Evolutionary conservation across 192 early-diverging fungal genomes (phyloP).

Genomic region (Linderina pennispora): DNA sequence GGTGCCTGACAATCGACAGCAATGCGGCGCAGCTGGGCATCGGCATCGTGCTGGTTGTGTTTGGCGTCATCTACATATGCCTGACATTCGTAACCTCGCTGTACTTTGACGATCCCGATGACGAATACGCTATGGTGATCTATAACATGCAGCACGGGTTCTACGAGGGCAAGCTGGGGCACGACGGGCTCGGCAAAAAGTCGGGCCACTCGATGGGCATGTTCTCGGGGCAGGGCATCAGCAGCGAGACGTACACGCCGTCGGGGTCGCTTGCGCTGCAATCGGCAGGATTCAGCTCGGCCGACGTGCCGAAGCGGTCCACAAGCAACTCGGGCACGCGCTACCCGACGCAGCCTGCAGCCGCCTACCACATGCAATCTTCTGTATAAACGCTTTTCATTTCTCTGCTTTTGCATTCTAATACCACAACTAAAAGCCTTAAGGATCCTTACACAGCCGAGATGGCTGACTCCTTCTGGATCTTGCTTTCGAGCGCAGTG

Average conservation of each 20-base stretch:
- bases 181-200: neutral
- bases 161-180: constrained; percentile 7
- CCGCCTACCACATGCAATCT: neutral
- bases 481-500: constrained; percentile 51
- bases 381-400: neutral
- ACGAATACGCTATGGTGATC: constrained; percentile 22
- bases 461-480: constrained; percentile 23
- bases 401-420: neutral
- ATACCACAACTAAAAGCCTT: neutral
- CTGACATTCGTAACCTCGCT: constrained; percentile 7
- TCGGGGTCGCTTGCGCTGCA: constrained; percentile 4
- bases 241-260: constrained; percentile 14
- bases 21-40: constrained; percentile 17
- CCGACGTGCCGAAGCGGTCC: too few species aligned
- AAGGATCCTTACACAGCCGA: constrained; percentile 6
- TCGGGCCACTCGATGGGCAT: constrained; percentile 7
- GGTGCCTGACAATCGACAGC: constrained; percentile 18
- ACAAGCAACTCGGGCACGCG: too few species aligned
- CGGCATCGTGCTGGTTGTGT: constrained; percentile 11
- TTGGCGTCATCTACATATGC: constrained; percentile 8
- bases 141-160: constrained; percentile 26
- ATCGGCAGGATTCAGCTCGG: neutral
- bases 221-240: constrained; percentile 13
- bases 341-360: neutral
- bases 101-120: constrained; percentile 32